Evolutionary conservation across 352 stramenopile genomes (phyloP), one percentile per base, ranked within the genome.

Genomic region (Salisapilia sapeloensis): DNA sequence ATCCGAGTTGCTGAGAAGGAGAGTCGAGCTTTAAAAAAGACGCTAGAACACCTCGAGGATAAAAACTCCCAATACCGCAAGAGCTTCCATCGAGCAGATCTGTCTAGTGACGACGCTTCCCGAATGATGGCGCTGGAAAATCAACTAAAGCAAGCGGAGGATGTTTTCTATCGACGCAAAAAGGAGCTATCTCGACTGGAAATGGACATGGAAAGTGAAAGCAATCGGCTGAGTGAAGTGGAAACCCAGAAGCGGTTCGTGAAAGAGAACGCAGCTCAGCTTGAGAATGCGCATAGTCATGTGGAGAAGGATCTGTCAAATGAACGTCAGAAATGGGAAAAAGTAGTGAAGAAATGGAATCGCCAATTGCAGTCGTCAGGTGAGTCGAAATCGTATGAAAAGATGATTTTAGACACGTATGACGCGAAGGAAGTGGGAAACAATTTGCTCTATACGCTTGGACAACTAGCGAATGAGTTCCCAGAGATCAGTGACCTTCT

Each of bases 61-160:
- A 60, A 81, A 39, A 98, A 98, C 58, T 93, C 77, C n/a, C 69
- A 84, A 39, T 97, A 93, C 55, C 82, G 92, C 20, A 82, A 87
- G 46, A 95, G 75, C 33, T 96, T 97, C 48, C 77, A 94, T 33
- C 66, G 80, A 5, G 85, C 84, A 1, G 81, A 97, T 42, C 59
- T 84, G 12, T 71, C 60, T 30, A 65, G 72, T 28, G 57, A 76
- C 18, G 83, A 97, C 9, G 84, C 80, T 1, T 49, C 85, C 30
- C 70, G 87, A 40, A 60, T 97, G 46, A 53, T 50, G 30, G 56
- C 72, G 30, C 59, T 97, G 9, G 78, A 97, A 41, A 60, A 89
- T 5, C 71, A 95, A 45, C 57, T 60, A 3, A 92, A 95, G 52
- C 53, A 77, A 24, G 53, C 64, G 1, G 79, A 92, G 28, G 84